Conservation (phyloP, 139 green algal species). For the Tetradesmus lagerheimii region DNA sequence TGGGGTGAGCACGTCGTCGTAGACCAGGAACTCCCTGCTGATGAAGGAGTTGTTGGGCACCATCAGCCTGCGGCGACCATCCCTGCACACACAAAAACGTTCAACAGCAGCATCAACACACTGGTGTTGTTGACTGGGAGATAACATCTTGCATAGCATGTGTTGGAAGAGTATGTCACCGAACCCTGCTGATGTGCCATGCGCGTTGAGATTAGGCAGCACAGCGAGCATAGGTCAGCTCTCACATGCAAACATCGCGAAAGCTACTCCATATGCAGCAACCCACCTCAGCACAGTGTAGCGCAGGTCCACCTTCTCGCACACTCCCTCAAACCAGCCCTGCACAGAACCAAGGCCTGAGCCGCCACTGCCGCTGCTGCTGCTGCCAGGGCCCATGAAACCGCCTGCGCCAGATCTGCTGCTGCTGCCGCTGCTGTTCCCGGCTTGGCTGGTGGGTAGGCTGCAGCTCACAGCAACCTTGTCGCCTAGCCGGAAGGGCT, state of each 20-base stretch:
- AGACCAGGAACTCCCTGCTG: slow-evolving; percentile 77
- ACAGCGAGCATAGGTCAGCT: not conserved
- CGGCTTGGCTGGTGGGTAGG: not conserved
- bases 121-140: too few species aligned
- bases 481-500: slow-evolving; percentile 76
- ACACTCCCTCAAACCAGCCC: slow-evolving; percentile 78
- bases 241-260: not conserved
- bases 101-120: not conserved
- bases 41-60: slow-evolving; percentile 80
- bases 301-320: slow-evolving; percentile 80
- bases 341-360: not conserved
- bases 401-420: not conserved
- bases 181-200: too few species aligned
- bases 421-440: not conserved
- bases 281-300: slow-evolving; percentile 39
- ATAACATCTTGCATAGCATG: too few species aligned
- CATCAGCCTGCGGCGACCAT: slow-evolving; percentile 67
- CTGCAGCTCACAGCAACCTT: slow-evolving; percentile 66
- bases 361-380: not conserved
- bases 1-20: not conserved
- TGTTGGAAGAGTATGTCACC: too few species aligned
- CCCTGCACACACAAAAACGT: not conserved
- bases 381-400: too few species aligned
- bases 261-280: not conserved
- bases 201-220: too few species aligned